These are phyloP conservation scores for Pyrus betulifolia DNA, from an alignment of 306 rosid species.

Conservation along the genomic window DNA sequence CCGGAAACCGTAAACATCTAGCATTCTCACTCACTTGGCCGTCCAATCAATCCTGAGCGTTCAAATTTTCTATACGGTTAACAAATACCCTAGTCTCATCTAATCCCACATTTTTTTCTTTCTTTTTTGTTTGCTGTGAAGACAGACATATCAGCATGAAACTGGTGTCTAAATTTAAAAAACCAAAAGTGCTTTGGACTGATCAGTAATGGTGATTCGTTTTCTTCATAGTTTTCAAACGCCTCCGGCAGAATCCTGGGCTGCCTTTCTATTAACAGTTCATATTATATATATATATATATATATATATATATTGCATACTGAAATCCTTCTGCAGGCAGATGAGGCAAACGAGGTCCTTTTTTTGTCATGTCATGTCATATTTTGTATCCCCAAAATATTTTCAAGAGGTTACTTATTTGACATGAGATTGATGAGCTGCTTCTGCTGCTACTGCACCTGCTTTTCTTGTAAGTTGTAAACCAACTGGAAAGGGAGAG, in stretches of 20 bases:
- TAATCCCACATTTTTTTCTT: neutral
- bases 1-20: neutral
- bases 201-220: neutral
- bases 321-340: neutral
- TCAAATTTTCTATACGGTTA: neutral
- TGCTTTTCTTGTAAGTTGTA: neutral
- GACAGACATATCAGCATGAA: neutral
- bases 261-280: neutral
- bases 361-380: constrained; percentile 6
- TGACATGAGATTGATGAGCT: neutral
- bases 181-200: neutral
- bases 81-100: neutral
- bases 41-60: neutral
- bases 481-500: neutral
- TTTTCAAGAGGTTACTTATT: neutral
- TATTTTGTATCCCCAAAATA: neutral
- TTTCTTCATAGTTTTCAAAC: neutral
- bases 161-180: neutral
- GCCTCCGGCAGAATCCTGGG: neutral
- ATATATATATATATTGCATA: neutral
- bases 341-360: neutral
- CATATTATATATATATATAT: too few relatives aligned
- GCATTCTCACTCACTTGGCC: neutral
- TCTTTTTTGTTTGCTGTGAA: neutral
- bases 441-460: neutral